phyloP scores from a whole-genome alignment of 2,329 filamentous ascomycete species.

The Colletotrichum cereale region DNA sequence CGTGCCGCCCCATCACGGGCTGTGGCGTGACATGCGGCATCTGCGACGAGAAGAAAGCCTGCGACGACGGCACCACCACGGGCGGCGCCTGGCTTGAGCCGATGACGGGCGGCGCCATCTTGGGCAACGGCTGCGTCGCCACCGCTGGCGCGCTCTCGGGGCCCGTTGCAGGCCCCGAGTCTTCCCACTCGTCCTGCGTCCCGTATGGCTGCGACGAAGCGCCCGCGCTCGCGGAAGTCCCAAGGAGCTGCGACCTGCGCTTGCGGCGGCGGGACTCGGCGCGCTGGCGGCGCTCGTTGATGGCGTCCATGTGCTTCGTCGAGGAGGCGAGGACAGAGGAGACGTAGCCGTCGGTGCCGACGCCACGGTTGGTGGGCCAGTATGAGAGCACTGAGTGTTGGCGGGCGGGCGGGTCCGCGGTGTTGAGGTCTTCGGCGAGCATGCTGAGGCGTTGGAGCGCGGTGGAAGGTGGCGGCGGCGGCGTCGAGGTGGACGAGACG shows the following conservation, averaged over 20 bases:
- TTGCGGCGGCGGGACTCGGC: constrained; percentile 45
- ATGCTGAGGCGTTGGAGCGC: constrained; percentile 41
- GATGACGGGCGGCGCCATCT: constrained; percentile 26
- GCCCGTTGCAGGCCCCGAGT: constrained; percentile 18
- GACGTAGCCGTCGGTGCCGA: constrained; percentile 51
- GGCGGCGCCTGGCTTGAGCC: constrained; percentile 31
- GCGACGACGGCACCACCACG: constrained; percentile 17
- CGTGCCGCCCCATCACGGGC: constrained; percentile 60
- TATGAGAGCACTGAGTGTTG: constrained; percentile 49
- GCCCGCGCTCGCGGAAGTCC: constrained; percentile 2
- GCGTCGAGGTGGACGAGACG: not conserved
- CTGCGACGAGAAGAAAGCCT: constrained; percentile 42
- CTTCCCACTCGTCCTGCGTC: constrained; percentile 34
- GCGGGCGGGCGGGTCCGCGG: constrained; percentile 4
- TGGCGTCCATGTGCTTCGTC: constrained; percentile 51
- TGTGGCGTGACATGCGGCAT: constrained; percentile 58
- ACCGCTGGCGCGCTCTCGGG: not conserved
- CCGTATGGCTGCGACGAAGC: constrained; percentile 20
- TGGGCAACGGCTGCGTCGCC: constrained; percentile 33
- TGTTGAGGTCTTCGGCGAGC: constrained; percentile 31
- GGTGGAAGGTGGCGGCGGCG: constrained; percentile 5
- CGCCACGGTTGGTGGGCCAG: constrained; percentile 56
- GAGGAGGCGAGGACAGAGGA: constrained; percentile 54
- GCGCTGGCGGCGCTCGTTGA: constrained; percentile 49
- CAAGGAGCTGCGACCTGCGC: constrained; percentile 30